Base-by-base conservation (phyloP, 2,329 filamentous ascomycete species). In the Diaporthe citrichinensis region DNA sequence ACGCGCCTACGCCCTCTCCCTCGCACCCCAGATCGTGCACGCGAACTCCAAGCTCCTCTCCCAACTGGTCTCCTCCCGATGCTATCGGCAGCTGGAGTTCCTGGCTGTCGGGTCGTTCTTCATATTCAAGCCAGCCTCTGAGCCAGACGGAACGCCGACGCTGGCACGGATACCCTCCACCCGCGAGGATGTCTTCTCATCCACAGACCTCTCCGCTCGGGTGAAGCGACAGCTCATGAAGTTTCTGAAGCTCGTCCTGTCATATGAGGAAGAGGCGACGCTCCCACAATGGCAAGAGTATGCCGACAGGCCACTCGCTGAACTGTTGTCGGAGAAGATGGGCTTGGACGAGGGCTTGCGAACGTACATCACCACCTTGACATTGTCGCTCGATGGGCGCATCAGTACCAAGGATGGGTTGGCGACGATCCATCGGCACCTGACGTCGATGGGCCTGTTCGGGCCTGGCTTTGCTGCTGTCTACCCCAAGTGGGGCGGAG, bases 31-130 rank as follows among this genome's bases (percentile, higher is more conserved):
- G 80, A 87, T 98, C 77, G 92, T 98, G 72, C 97, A 98, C 84
- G 91, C 94, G 14, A 93, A 93, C 72, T 98, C 96, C 3, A 88
- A 91, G 78, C 89, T 98, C 46, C 87, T 98, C 7, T 90, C 92
- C 12, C 90, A 92, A 80, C 90, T 98, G 23, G 94, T 98, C n/a
- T 95, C 95, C 2, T 98, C 96, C 9, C 94, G 93, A 79, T 94
- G 95, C 17, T 96, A 96, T 81, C 91, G 93, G 31, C 96, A 98
- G 85, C 90, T 99, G 62, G 96, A 98, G 82, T 98, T 98, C 79
- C 91, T 97, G 77, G 95, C 96, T 39, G 94, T 98, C 36, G 96
- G 96, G 36, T 96, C 94, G 74, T 98, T 96, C 91, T 98, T 94
- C 90, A 91, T 98, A 73, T 93, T 92, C 81, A 87, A 89, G 75